Base-by-base conservation (phyloP, 2,329 filamentous ascomycete genomes). In the Rhinocladiella similis region DNA sequence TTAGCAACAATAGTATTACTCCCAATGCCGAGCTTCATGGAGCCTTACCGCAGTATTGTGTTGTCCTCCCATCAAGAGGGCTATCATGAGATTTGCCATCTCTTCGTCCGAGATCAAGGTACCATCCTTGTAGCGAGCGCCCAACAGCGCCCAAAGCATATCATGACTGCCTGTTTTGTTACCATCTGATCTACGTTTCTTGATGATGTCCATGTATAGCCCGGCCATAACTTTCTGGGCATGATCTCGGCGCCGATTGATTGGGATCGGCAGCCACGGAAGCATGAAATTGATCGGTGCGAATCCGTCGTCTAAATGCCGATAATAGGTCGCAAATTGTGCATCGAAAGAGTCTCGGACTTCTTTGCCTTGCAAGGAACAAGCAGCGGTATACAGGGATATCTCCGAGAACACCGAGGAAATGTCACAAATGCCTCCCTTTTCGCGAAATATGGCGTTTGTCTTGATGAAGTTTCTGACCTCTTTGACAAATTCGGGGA, bases 51-150 rank as follows among this genome's bases (percentile, higher is more conserved):
- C 90, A 1, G 90, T 93, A 1, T 89, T 93, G 77, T 96, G 91
- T 71, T 96, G 91, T 54, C 91, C 91, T 57, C 90, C 91, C 90
- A 96, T 95, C 60, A 96, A 84, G 19, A 96, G 82, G 5, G 90
- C 90, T 73, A 96, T 96, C 89, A 96, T 93, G 83, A 96, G 93
- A 75, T 94, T 88, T 19, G 91, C 90, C 56, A 95, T 83, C 73
- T 96, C 90, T 67, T 88, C 81, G 69, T 96, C 91, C 14, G 91
- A 88, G n/a, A 95, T 81, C 5, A 80, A 79, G 38, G 78, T 85
- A 65, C 90, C 91, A 65, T 93, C 84, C 78, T 95, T 96, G 82
- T 96, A 96, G 20, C 78, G 81, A 66, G 86, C 90, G 65, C 84
- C 85, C 90, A 95, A 94, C 63, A 96, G 77, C 68, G 94, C 91